Base-by-base conservation (phyloP, 192 early-diverging fungal species). In the Linnemannia zychae region DNA sequence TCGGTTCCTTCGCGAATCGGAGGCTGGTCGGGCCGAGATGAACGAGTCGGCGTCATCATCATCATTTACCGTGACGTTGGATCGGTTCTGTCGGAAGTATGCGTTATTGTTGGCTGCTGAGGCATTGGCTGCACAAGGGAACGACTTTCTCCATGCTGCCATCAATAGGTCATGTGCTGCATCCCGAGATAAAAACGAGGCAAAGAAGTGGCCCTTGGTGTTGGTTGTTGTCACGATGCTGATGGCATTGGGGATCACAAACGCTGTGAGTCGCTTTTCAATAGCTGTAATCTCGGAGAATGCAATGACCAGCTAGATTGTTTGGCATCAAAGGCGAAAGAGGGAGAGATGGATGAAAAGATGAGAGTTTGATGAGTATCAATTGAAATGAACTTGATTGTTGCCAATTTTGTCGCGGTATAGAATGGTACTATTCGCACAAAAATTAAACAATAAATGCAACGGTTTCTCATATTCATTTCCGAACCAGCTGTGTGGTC, bases 211-310 rank as follows among this genome's bases (percentile, higher is more conserved):
- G 37, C 60, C 53, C 75, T 87, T 90, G 82, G 91, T 86, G 91
- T 95, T 60, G 90, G 88, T 67, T 90, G 90, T 50, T 88, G 78
- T 60, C 92, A 94, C 40, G 92, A 92, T 63, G 79, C 93, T 92
- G 81, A 98, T 95, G 4, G 97, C 97, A 76, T 98, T 98, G 63
- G 96, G 97, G 67, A 98, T 96, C 71, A 98, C 91, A 46, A 93
- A 89, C 17, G 96, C 97, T 0, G 95, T 97, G 84, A 92, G 91
- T 18, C 92, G 91, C 80, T 98, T 98, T 76, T 98, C 97, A 53
- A 98, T 95, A 0, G 94, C 91, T 46, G 94, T 91, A 63, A 97
- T 94, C 80, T 97, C 96, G 28, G 91, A 88, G 78, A 96, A 94
- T 0, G 92, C 90, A 71, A 98, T 94, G 9, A 96, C 91, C 78